Evolutionary conservation across 2,329 filamentous ascomycete genomes (phyloP), one percentile per base, ranked within the genome.

Genomic region (Rachicladosporium sp.): DNA sequence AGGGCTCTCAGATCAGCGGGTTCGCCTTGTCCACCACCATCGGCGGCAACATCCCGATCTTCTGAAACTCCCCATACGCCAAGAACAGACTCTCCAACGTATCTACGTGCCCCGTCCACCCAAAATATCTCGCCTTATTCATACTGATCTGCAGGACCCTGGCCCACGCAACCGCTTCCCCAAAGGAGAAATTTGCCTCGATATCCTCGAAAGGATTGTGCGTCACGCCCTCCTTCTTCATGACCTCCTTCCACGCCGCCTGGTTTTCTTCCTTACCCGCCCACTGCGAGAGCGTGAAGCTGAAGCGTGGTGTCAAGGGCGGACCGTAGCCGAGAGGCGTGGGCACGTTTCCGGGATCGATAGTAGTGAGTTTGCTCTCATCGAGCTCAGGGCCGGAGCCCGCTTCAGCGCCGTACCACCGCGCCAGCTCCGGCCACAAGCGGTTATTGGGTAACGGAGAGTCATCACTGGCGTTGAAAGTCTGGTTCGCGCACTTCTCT

Each of bases 381-480:
- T 56, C 53, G 10, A 51, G 43, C 35, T 50, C 47, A 2, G 53
- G 43, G 46, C 51, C 36, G 48, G 51, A 33, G 59, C 64, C 4
- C 49, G 46, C 48, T 9, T 55, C 48, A 0, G 63, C 51, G 2
- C 58, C 56, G 48, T 65, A 71, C 60, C 65, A 67, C 3, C 51
- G 49, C 0, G 66, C 66, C 10, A 71, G 52, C 43, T 64, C 61
- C 0, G 64, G 61, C 64, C 66, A 73, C 41, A 71, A 62, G 15
- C 61, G 58, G 1, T 66, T 66, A 63, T 65, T 71, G 1, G 63
- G 66, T 12, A 71, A 64, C 0, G 58, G 54, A 10, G 55, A 60
- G 4, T 61, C 64, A 37, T 75, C 69, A 27, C 53, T 53, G 0
- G 64, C 62, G 43, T 74, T 74, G 54, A 72, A 70, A 4, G 57